Base-by-base conservation (phyloP, 768 basidiomycete genomes). In the Mycena rebaudengoi region DNA sequence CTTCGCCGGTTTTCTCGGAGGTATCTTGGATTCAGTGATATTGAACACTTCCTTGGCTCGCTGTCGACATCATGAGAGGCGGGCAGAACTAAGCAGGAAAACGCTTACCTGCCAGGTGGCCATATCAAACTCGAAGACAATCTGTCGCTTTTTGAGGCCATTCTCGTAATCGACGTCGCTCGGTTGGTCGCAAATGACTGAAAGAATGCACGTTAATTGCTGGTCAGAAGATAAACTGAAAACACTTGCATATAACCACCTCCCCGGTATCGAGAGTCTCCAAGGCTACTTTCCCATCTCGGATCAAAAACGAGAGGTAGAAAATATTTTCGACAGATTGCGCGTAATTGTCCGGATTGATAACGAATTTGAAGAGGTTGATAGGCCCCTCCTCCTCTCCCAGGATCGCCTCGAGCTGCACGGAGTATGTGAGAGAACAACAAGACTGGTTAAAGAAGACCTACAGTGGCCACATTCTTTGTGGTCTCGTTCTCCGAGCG, bases 291-390 rank as follows among this genome's bases (percentile, higher is more conserved):
- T 87, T 86, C 3, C 91, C 95, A 66, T 96, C 93, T 29, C 92
- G 86, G 45, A 98, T 92, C 64, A 98, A 83, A 79, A 99, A 99
- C 0, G 94, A 95, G 2, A 97, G 83, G 71, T 98, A 96, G 75
- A 99, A 99, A 23, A 97, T 81, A 74, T 99, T 99, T 78, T 99
- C 98, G 14, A 99, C 95, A 0, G 93, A 94, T 73, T 99, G 97
- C 0, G 90, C 91, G 72, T 94, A 99, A 70, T 92, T 89, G 28
- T 90, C 77, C 13, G 98, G 98, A 73, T 99, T 97, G 65, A 98
- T 82, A 54, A 98, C 83, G 71, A 98, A 92, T 63, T 83, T 78
- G 80, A 98, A 98, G 28, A 98, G 76, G 69, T 98, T 98, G 52
- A 92, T 83, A 7, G 74, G 69, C 29, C 82, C 79, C 18, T 69